Evolutionary conservation across 129 eudicot species (phyloP).

Genomic region (Flaveria trinervia): DNA sequence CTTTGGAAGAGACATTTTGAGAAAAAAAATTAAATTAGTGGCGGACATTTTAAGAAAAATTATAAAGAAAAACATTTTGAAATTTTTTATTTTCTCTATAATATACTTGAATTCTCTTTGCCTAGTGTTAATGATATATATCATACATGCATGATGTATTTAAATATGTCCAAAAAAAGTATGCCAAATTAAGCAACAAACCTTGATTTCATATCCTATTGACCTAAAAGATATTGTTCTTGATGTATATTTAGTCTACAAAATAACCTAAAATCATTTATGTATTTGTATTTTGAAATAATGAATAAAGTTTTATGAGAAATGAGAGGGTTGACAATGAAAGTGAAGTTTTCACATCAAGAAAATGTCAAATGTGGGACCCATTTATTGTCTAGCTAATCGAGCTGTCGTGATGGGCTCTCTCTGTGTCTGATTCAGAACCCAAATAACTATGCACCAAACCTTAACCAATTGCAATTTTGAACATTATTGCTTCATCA

Average conservation of each 20-base stretch:
- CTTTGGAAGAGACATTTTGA: too few species aligned
- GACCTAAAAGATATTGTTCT: not conserved
- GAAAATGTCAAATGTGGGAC: constrained; percentile 34
- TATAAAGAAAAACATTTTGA: too few species aligned
- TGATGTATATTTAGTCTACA: not conserved
- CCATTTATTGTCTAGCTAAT: constrained; percentile 22
- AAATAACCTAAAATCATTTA: not conserved
- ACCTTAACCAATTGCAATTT: constrained; percentile 13
- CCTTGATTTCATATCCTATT: not conserved
- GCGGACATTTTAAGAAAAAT: too few species aligned
- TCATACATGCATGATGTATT: not conserved
- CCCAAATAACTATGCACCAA: constrained; percentile 15
- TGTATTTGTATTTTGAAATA: constrained; percentile 5
- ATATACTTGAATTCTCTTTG: too few species aligned
- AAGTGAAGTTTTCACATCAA: constrained; percentile 14
- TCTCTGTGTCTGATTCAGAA: not conserved
- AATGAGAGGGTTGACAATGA: constrained; percentile 30
- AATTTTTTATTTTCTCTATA: too few species aligned
- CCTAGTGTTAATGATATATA: not conserved
- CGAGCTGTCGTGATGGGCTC: constrained; percentile 34
- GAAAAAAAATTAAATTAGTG: too few species aligned
- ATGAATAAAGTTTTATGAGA: not conserved
- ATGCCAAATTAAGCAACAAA: constrained; percentile 5
- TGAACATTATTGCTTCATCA: not conserved
- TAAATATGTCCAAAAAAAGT: not conserved